Evolutionary conservation across 495 filamentous ascomycete species (phyloP).

Genomic region (Tuber magnatum): DNA sequence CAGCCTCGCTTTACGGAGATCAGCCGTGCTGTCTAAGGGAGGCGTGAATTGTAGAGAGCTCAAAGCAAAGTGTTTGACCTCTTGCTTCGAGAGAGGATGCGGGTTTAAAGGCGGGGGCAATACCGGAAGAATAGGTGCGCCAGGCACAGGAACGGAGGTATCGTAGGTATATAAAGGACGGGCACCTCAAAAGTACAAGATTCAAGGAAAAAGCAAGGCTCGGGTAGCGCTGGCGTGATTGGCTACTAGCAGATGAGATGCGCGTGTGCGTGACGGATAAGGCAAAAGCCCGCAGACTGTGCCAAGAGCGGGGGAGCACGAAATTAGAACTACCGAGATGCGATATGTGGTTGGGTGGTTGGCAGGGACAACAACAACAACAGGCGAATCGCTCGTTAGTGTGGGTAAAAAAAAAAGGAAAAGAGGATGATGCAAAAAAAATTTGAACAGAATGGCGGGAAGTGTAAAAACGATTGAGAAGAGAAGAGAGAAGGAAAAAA

Average conservation of each 20-base stretch:
- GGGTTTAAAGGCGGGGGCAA: slow-evolving; percentile 9
- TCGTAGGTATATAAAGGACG: slow-evolving; percentile 35
- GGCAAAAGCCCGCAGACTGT: neutral
- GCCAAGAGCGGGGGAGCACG: neutral
- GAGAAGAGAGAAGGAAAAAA: neutral
- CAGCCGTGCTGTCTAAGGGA: neutral
- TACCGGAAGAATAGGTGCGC: slow-evolving; percentile 28
- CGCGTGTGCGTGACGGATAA: neutral
- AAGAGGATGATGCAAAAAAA: neutral
- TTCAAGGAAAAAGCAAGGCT: neutral
- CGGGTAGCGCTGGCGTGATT: neutral
- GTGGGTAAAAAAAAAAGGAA: neutral
- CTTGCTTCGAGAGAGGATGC: slow-evolving; percentile 18
- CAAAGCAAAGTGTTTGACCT: slow-evolving; percentile 11
- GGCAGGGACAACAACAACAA: neutral
- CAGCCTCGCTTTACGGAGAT: neutral
- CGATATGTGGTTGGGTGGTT: neutral
- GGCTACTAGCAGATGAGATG: neutral
- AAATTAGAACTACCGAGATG: slow-evolving; percentile 1
- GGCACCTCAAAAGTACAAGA: neutral
- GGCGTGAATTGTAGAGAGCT: slow-evolving; percentile 6
- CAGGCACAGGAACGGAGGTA: slow-evolving; percentile 33
- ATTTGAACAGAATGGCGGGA: neutral
- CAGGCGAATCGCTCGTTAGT: neutral
- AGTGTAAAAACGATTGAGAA: neutral